Evolutionary conservation across 257 asterid species (phyloP).

Genomic region (Paraleonurus japonicus): DNA sequence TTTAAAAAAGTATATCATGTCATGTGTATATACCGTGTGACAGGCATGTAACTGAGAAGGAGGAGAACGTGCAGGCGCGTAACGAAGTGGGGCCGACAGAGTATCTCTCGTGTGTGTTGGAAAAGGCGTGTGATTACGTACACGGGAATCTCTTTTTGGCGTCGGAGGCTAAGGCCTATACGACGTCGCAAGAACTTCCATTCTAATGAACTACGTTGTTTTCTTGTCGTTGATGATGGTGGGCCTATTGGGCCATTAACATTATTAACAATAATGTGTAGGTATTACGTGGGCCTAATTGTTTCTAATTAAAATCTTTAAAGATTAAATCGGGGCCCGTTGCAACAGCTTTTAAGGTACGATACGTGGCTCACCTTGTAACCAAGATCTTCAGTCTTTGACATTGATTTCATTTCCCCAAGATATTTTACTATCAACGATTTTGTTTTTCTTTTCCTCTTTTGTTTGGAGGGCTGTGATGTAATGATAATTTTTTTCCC

Average conservation of each 20-base stretch:
- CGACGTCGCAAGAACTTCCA: conserved; percentile 6
- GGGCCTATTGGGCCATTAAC: conserved; percentile 13
- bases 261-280: conserved; percentile 19
- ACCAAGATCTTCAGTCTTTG: conserved; percentile 1
- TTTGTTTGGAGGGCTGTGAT: too few relatives aligned
- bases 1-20: too few relatives aligned
- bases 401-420: not conserved
- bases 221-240: not conserved
- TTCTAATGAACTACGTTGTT: not conserved
- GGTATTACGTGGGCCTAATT: conserved; percentile 1
- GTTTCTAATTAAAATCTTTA: too few relatives aligned
- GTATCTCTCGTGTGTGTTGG: conserved; percentile 39
- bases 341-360: not conserved
- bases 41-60: conserved; percentile 1
- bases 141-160: conserved; percentile 43
- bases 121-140: conserved; percentile 33
- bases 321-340: not conserved
- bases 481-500: too few relatives aligned
- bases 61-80: conserved; percentile 40
- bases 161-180: conserved; percentile 1
- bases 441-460: too few relatives aligned
- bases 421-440: too few relatives aligned
- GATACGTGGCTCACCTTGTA: conserved; percentile 17
- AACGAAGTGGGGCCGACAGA: conserved; percentile 27
- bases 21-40: not conserved